Conservation (phyloP, 306 rosid species). For the Senna siamea region DNA sequence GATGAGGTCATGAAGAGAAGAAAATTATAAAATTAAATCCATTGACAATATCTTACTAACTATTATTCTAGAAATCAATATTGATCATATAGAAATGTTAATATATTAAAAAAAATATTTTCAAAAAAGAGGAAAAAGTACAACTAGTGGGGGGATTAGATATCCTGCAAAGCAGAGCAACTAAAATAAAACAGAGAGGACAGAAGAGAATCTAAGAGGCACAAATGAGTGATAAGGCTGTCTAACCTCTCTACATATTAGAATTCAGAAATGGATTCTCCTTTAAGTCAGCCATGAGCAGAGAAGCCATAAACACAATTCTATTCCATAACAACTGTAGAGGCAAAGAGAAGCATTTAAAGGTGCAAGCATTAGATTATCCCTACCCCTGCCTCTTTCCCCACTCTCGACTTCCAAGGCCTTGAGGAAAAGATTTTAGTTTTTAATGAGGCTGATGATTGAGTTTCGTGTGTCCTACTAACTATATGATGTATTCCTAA, state of each 20-base stretch:
- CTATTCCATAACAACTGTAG: background rate
- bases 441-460: background rate
- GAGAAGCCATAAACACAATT: background rate
- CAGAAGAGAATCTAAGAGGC: background rate
- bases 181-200: background rate
- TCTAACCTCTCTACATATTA: background rate
- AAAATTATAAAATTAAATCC: background rate
- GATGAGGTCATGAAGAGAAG: constrained; percentile 4
- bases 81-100: background rate
- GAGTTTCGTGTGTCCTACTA: background rate
- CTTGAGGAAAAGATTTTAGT: background rate
- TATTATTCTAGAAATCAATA: background rate
- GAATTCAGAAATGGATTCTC: background rate
- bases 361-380: background rate
- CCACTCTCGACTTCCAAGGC: background rate
- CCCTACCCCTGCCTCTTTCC: background rate
- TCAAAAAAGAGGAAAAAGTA: background rate
- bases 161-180: background rate
- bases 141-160: background rate
- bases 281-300: background rate
- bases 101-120: background rate
- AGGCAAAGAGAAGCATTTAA: background rate
- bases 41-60: background rate
- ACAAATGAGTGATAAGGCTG: background rate
- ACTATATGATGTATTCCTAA: background rate